Evolutionary conservation across 2,329 filamentous ascomycete genomes (phyloP).

Genomic region (Calonectria multiphialidica): DNA sequence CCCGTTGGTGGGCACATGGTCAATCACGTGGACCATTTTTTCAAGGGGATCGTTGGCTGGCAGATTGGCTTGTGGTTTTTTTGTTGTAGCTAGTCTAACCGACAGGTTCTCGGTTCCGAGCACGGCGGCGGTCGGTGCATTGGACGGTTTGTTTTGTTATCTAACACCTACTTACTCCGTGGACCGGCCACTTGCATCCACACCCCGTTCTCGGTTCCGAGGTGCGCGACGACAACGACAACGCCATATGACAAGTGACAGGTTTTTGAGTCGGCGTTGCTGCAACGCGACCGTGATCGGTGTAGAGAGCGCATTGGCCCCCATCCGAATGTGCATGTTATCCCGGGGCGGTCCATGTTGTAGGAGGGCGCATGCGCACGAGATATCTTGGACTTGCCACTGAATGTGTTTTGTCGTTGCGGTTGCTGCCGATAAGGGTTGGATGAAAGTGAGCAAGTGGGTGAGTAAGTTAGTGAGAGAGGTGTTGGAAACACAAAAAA

Average conservation of each 20-base stretch:
- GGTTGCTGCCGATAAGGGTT: not conserved
- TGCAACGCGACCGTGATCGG: not conserved
- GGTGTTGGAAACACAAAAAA: too few relatives aligned
- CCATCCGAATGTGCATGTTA: not conserved
- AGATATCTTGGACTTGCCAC: not conserved
- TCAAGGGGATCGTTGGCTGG: not conserved
- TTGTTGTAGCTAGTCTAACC: not conserved
- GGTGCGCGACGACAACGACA: not conserved
- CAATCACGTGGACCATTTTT: not conserved
- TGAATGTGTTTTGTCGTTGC: not conserved
- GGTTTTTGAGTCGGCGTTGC: not conserved
- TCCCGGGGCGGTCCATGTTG: not conserved
- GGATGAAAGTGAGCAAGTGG: too few relatives aligned
- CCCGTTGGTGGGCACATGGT: not conserved
- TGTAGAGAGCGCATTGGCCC: not conserved
- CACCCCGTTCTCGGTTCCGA: constrained; percentile 7
- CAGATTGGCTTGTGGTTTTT: too few relatives aligned
- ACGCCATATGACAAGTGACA: not conserved
- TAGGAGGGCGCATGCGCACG: not conserved
- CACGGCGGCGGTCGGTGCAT: not conserved
- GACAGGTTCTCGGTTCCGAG: not conserved
- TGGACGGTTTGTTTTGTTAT: not conserved
- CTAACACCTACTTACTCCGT: not conserved
- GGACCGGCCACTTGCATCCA: not conserved
- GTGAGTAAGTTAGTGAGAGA: too few relatives aligned